phyloP scores from a whole-genome alignment of 1,139 yeast species.

The Candida sanyaensis region DNA sequence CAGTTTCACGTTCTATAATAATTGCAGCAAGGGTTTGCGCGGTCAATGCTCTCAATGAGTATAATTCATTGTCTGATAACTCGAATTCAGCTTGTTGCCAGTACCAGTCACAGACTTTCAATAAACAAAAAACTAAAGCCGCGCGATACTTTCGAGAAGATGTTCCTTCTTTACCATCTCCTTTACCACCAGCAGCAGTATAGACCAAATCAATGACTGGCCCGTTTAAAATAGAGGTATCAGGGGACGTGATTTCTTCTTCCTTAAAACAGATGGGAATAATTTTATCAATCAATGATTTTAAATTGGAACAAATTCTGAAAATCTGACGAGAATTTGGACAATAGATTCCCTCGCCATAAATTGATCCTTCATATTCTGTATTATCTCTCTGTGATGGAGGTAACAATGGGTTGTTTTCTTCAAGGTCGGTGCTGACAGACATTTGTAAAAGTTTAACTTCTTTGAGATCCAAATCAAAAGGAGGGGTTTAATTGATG shows the following conservation, averaged over 20 bases:
- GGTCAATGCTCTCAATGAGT: slow-evolving; percentile 59
- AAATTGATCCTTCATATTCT: slow-evolving; percentile 14
- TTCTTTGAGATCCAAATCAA: no score
- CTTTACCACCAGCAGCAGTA: slow-evolving; percentile 82
- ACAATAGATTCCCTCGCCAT: slow-evolving; percentile 19
- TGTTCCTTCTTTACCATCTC: slow-evolving; percentile 57
- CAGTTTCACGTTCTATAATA: slow-evolving; percentile 60
- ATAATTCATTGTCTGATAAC: slow-evolving; percentile 68
- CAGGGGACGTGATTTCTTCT: slow-evolving; percentile 52
- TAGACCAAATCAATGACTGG: slow-evolving; percentile 60
- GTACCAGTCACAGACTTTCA: slow-evolving; percentile 83
- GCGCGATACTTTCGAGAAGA: slow-evolving; percentile 68
- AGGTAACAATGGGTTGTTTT: slow-evolving; percentile 14
- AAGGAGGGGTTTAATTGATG: not conserved
- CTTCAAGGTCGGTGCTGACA: slow-evolving; percentile 13
- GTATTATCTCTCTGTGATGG: slow-evolving; percentile 9
- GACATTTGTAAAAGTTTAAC: not conserved
- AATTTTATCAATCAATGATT: slow-evolving; percentile 67
- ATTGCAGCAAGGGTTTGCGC: slow-evolving; percentile 74
- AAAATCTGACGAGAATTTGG: slow-evolving; percentile 73
- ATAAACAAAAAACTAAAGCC: slow-evolving; percentile 63
- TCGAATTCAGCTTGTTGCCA: slow-evolving; percentile 59
- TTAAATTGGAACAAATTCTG: slow-evolving; percentile 73
- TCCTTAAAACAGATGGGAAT: slow-evolving; percentile 64
- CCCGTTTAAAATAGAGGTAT: slow-evolving; percentile 62